Conservation (phyloP, 148 eudicot species). For the Heliosperma pusillum region DNA sequence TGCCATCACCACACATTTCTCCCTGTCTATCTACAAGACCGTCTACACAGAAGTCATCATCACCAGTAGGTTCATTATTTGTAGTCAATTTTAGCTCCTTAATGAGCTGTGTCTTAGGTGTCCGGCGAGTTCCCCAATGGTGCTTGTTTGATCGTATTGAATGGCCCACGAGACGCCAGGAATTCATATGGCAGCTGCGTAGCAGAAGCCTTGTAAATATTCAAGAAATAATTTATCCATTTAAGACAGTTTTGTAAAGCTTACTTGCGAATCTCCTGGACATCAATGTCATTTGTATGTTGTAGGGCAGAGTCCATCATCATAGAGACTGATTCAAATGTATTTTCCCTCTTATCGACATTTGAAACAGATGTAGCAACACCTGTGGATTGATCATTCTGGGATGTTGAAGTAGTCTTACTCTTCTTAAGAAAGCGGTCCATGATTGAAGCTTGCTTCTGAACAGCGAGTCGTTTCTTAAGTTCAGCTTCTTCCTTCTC, state of each 20-base stretch:
- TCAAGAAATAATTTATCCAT: neutral
- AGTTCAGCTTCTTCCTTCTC: conserved; percentile 89
- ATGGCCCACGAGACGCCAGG: conserved; percentile 60
- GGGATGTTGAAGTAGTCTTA: conserved; percentile 39
- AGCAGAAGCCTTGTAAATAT: conserved; percentile 16
- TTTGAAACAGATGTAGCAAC: conserved; percentile 28
- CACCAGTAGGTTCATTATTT: conserved; percentile 36
- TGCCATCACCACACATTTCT: conserved; percentile 31
- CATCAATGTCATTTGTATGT: conserved; percentile 32
- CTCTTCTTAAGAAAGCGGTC: conserved; percentile 71
- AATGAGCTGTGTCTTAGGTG: conserved; percentile 56
- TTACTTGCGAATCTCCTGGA: conserved; percentile 58
- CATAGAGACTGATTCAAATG: conserved; percentile 40
- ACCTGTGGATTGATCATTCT: conserved; percentile 32
- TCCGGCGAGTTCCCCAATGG: conserved; percentile 74
- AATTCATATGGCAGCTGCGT: conserved; percentile 63
- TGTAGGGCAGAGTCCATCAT: conserved; percentile 67
- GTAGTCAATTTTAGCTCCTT: conserved; percentile 66
- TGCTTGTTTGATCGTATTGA: conserved; percentile 49
- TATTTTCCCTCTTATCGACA: conserved; percentile 20
- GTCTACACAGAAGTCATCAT: conserved; percentile 52
- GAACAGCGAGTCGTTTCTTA: conserved; percentile 57
- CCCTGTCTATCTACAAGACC: conserved; percentile 55
- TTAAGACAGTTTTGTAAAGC: neutral
- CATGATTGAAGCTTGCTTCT: conserved; percentile 93